phyloP scores from a whole-genome alignment of 257 asterid genomes.

The Przewalskia tangutica region DNA sequence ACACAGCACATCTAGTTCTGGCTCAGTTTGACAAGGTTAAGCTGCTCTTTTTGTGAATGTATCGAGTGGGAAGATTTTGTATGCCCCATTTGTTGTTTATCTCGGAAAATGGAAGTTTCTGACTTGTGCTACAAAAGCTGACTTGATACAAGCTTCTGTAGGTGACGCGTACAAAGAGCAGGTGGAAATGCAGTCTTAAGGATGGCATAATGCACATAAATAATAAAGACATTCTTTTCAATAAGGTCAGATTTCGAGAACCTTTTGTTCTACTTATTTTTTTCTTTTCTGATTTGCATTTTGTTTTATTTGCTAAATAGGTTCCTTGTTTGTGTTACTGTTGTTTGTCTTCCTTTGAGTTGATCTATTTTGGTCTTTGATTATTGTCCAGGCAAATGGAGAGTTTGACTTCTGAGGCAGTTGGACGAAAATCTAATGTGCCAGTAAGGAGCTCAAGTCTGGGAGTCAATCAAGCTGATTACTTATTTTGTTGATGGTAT shows the following conservation, averaged over 20 bases:
- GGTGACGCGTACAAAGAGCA: constrained; percentile 98
- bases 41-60: not conserved
- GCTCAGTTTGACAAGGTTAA: constrained; percentile 92
- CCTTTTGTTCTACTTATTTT: not conserved
- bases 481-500: not conserved
- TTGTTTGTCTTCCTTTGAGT: not conserved
- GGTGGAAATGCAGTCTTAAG: constrained; percentile 94
- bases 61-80: not conserved
- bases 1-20: constrained; percentile 74
- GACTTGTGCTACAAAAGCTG: not conserved
- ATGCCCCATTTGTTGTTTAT: not conserved
- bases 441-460: not conserved
- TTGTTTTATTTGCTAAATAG: not conserved
- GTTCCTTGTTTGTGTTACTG: not conserved
- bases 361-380: not conserved
- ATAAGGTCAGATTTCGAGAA: constrained; percentile 23
- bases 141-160: constrained; percentile 11
- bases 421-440: constrained; percentile 4
- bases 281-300: not conserved
- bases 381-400: constrained; percentile 58
- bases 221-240: constrained; percentile 77
- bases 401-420: constrained; percentile 73
- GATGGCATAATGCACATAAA: constrained; percentile 97
- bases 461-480: constrained; percentile 1
- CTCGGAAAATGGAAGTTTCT: not conserved